Base-by-base conservation (phyloP, 305 asterid species). In the Solanum hybrid region DNA sequence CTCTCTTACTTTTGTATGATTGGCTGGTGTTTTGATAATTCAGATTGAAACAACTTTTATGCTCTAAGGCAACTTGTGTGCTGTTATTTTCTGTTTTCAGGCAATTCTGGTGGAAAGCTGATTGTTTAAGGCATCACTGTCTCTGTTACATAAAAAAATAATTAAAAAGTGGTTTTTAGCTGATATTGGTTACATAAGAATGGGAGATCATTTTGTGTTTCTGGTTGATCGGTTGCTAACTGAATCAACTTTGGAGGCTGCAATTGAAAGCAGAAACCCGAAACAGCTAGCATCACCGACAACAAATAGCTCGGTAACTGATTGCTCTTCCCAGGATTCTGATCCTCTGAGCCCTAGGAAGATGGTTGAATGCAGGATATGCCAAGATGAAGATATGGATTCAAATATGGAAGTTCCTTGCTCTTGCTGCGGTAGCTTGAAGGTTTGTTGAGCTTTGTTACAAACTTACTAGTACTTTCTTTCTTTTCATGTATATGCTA, bases 131-230 rank as follows among this genome's bases (percentile, higher is more conserved):
- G 86, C 40, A 81, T n/a, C 91, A 77, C 42, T 85, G 85, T 76
- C 35, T 36, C 86, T 27, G 88, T 64, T 66, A 80, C 56, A 79
- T 86, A 13, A 73, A 73, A 73, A 73, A 72, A 6, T 12, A 72
- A 6, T 72, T 5, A 29, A 32, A 76, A 86, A 14, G 87, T 79
- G 77, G 60, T 88, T 80, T 13, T 82, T 79, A 40, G 81, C 24
- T 27, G 56, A 27, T 69, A 34, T 69, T 71, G 71, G 37, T 80
- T 71, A 86, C 14, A 84, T 16, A 51, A 93, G 79, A 81, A 95
- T 96, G 99, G 99, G 99, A 84, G 99, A 96, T 93, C 99, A 97
- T 90, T 97, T 96, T 88, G 99, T 96, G 85, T 92, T 96, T 93
- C 94, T 97, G 86, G 99, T 97, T 11, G 98, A 95, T 91, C 96